Conservation (phyloP, 2,329 filamentous ascomycete species). For the Dactylellina haptotyla region DNA sequence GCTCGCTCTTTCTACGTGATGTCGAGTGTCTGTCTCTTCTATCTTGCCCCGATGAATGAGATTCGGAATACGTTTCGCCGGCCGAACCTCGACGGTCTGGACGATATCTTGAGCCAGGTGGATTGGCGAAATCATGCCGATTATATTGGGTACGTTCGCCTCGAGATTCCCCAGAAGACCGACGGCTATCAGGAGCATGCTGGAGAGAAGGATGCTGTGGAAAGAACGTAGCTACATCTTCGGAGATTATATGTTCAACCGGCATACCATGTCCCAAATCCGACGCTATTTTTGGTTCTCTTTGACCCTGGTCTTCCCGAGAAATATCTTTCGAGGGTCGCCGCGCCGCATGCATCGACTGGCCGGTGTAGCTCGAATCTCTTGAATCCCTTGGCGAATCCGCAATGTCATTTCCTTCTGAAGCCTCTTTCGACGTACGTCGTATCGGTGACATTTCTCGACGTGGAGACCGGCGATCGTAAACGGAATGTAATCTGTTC, state of each 20-base stretch:
- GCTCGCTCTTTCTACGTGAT: conserved; percentile 5
- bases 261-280: neutral
- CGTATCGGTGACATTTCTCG: neutral
- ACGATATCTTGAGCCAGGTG: no score
- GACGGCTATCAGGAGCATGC: neutral
- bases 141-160: neutral
- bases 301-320: neutral
- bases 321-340: neutral
- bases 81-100: neutral
- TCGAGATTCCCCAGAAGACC: neutral
- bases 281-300: neutral
- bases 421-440: neutral
- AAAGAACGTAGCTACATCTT: neutral
- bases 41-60: neutral
- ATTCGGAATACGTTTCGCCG: neutral
- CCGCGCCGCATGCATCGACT: neutral
- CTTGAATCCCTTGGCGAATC: neutral
- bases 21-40: neutral
- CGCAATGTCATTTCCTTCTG: neutral
- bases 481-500: conserved; percentile 14
- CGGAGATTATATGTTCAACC: neutral
- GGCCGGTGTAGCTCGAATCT: neutral
- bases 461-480: conserved; percentile 27
- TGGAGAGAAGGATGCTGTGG: neutral
- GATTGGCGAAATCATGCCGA: neutral